These are phyloP conservation scores for Boletellus sp. DNA, from an alignment of 1,284 basidiomycete species.

Conservation along the genomic window DNA sequence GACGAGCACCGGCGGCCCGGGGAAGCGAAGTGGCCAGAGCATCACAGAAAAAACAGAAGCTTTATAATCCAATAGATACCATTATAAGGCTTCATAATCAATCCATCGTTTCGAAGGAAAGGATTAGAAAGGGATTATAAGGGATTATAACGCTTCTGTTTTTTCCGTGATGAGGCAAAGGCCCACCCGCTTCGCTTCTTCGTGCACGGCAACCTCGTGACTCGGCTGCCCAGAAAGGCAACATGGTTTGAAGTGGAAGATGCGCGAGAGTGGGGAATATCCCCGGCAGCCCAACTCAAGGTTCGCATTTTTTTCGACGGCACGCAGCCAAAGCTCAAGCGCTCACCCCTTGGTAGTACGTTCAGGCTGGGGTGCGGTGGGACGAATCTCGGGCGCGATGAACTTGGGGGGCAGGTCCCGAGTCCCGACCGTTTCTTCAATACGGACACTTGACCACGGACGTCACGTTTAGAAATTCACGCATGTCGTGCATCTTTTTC, in stretches of 20 bases:
- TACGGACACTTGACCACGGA: conserved; percentile 7
- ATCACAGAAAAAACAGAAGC: too few species aligned
- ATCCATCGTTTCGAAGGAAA: too few species aligned
- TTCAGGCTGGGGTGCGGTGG: conserved; percentile 14
- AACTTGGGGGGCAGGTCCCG: conserved; percentile 1
- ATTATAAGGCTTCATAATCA: too few species aligned
- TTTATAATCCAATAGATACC: too few species aligned
- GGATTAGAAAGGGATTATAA: too few species aligned
- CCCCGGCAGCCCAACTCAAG: conserved; percentile 22
- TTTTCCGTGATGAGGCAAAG: too few species aligned
- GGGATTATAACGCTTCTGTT: too few species aligned
- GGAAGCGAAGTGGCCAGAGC: too few species aligned
- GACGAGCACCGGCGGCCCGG: too few species aligned
- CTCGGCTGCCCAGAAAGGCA: too few species aligned
- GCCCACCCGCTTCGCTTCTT: too few species aligned
- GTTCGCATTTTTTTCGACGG: conserved; percentile 3
- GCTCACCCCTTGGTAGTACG: conserved; percentile 10
- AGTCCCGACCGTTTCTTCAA: neutral
- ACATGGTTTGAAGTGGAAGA: conserved; percentile 23
- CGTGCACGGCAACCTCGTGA: too few species aligned
- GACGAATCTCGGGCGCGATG: conserved; percentile 4
- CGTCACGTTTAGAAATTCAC: conserved; percentile 2
- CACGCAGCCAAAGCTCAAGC: neutral
- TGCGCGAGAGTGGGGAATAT: neutral
- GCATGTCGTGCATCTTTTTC: neutral